Percentiles rank a stretch among this genome's conserved stretches.
Conservation (phyloP, 169 alveolate species). For the Eimeria maxima region DNA sequence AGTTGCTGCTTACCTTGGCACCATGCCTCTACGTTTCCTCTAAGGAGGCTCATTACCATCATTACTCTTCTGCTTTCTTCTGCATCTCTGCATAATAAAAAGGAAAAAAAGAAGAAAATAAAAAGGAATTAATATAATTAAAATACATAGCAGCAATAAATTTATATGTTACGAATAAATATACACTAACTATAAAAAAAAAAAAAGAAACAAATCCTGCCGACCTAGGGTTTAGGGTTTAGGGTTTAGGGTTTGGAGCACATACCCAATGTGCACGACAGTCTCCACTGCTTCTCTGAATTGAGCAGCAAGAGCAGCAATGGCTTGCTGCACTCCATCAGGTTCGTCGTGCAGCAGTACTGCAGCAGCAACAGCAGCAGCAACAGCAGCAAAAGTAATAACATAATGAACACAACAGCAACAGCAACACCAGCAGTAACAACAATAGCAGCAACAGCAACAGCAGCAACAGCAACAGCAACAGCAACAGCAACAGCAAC, state of each 20-base stretch:
- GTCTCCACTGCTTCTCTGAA: slow-evolving; percentile 4
- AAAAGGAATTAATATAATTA: background rate
- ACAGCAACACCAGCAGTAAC: too few species aligned
- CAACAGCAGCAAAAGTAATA: too few species aligned
- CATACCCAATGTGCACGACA: background rate
- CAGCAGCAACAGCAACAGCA: background rate
- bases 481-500: background rate
- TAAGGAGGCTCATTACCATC: slow-evolving; percentile 5
- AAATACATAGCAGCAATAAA: background rate
- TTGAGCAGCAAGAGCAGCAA: slow-evolving; percentile 7
- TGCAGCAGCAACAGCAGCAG: slow-evolving; percentile 41
- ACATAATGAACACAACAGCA: too few species aligned
- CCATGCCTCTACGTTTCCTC: slow-evolving; percentile 41
- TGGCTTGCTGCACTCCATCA: background rate
- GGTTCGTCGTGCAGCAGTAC: slow-evolving; percentile 37
- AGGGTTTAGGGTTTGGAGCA: background rate
- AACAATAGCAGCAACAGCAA: background rate
- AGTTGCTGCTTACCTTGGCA: background rate
- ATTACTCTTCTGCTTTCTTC: slow-evolving; percentile 27
- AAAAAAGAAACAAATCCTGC: background rate
- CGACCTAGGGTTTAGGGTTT: background rate
- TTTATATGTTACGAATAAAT: background rate
- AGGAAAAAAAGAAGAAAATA: background rate
- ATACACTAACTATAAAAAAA: too few species aligned
- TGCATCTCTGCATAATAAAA: background rate